Conservation (phyloP, 1,284 basidiomycete genomes). For the Apiotrichum gracile region DNA sequence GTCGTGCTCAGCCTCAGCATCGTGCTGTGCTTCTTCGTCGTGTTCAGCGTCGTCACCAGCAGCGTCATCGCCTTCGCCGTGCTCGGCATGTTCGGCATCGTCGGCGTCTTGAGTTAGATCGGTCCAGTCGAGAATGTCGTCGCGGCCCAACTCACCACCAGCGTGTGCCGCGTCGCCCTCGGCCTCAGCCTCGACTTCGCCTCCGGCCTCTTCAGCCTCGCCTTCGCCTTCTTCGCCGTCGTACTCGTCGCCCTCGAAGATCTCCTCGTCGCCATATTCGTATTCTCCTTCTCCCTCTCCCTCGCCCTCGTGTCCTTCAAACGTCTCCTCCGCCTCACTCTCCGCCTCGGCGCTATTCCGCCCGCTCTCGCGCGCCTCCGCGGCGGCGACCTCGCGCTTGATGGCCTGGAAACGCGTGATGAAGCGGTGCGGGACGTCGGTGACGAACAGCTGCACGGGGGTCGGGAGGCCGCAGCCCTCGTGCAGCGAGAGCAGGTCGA, state of each 20-base stretch:
- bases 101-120: background rate
- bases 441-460: slow-evolving; percentile 36
- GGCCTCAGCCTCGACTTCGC: background rate
- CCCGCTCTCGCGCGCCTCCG: slow-evolving; percentile 53
- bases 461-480: slow-evolving; percentile 34
- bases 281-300: background rate
- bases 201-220: slow-evolving; percentile 5
- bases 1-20: too few relatives aligned
- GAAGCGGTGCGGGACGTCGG: slow-evolving; percentile 33
- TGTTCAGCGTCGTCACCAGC: too few relatives aligned
- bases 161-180: background rate
- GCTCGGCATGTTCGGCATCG: background rate
- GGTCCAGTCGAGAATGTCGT: background rate
- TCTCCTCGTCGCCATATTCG: slow-evolving; percentile 5
- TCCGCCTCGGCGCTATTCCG: slow-evolving; percentile 52
- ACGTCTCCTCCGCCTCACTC: background rate
- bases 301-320: background rate
- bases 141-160: background rate
- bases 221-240: slow-evolving; percentile 3
- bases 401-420: slow-evolving; percentile 41
- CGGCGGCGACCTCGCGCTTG: slow-evolving; percentile 43
- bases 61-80: too few relatives aligned
- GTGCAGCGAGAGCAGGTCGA: slow-evolving; percentile 34
- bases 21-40: too few relatives aligned
- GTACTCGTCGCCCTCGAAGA: slow-evolving; percentile 3